A percentile compares a stretch with the other conserved stretches of the same genome.
phyloP scores from a whole-genome alignment of 2,329 filamentous ascomycete genomes.

The Nothopassalora personata region DNA sequence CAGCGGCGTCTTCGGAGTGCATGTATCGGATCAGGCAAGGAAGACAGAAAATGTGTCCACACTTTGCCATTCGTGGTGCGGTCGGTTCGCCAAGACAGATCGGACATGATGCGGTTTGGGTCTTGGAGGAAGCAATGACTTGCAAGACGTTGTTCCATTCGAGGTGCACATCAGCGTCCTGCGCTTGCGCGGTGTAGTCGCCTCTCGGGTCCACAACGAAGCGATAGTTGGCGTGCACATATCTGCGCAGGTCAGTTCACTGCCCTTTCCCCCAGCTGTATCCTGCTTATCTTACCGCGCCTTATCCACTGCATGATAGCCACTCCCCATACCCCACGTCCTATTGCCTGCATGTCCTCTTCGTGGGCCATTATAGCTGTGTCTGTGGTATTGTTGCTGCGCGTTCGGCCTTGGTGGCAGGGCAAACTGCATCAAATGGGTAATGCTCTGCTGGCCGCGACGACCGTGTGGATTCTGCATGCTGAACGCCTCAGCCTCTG shows the following conservation, averaged over 20 bases:
- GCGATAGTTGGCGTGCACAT: constrained; percentile 93
- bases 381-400: constrained; percentile 46
- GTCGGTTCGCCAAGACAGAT: constrained; percentile 92
- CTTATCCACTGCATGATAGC: constrained; percentile 87
- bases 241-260: constrained; percentile 45
- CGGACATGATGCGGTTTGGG: constrained; percentile 81
- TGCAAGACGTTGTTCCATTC: constrained; percentile 90
- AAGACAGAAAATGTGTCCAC: constrained; percentile 94
- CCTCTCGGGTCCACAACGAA: constrained; percentile 85
- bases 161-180: constrained; percentile 80
- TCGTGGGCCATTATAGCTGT: constrained; percentile 36
- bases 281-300: constrained; percentile 54
- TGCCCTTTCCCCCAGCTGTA: background rate
- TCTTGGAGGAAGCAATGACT: constrained; percentile 82
- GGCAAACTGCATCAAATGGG: constrained; percentile 89
- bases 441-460: constrained; percentile 93
- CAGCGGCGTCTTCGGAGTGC: constrained; percentile 74
- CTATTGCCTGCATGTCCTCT: constrained; percentile 58
- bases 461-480: constrained; percentile 48
- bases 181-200: constrained; percentile 72
- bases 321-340: constrained; percentile 80
- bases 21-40: constrained; percentile 93
- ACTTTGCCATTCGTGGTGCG: constrained; percentile 92
- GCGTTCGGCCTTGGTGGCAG: constrained; percentile 65
- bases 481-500: constrained; percentile 61